Evolutionary conservation across 352 stramenopile genomes (phyloP).

Genomic region (Pythium periplocum): DNA sequence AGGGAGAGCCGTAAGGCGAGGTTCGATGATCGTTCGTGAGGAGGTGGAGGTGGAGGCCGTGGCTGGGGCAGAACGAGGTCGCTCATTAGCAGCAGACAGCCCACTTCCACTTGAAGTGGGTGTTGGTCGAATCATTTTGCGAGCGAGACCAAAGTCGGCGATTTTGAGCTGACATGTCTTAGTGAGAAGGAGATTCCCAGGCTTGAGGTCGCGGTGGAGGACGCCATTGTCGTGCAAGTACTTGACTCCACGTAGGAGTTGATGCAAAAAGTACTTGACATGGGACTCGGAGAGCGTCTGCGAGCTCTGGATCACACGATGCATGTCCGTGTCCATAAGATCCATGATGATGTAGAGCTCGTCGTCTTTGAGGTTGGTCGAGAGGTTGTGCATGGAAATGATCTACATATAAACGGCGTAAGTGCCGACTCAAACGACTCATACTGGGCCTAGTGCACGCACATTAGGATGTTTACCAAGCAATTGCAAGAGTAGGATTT

Average conservation of each 20-base stretch:
- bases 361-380: constrained; percentile 84
- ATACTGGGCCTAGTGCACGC: background rate
- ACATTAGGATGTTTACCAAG: constrained; percentile 87
- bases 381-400: constrained; percentile 76
- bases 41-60: constrained; percentile 8
- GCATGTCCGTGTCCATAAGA: constrained; percentile 92
- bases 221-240: constrained; percentile 75
- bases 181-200: constrained; percentile 74
- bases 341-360: constrained; percentile 96
- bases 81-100: constrained; percentile 11
- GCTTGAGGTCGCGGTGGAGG: constrained; percentile 80
- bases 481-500: constrained; percentile 83
- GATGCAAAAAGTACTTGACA: constrained; percentile 90
- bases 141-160: constrained; percentile 68
- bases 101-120: too few relatives aligned
- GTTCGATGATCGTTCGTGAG: constrained; percentile 11
- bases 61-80: constrained; percentile 46
- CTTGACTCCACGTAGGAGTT: constrained; percentile 85
- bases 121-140: constrained; percentile 24
- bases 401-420: constrained; percentile 36
- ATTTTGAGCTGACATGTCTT: constrained; percentile 81
- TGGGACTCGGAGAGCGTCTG: constrained; percentile 67
- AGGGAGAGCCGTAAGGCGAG: constrained; percentile 1
- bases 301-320: constrained; percentile 83
- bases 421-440: too few relatives aligned